Conservation (phyloP, 2,329 filamentous ascomycete species). For the Fusarium avenaceum region DNA sequence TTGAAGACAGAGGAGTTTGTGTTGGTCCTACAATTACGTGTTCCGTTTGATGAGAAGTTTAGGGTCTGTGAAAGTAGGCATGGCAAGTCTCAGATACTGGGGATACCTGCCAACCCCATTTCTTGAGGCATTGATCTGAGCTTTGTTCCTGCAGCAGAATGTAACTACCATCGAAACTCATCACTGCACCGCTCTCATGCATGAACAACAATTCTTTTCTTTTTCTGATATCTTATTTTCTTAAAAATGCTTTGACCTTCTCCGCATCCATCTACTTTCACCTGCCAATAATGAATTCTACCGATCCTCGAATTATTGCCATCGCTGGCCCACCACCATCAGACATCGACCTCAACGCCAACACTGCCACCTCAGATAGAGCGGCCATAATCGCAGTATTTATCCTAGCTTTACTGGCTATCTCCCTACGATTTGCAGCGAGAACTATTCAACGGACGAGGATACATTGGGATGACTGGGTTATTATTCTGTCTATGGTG, state of each 20-base stretch:
- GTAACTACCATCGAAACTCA: background rate
- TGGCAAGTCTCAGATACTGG: too few relatives aligned
- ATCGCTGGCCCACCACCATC: constrained; percentile 11
- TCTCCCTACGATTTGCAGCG: constrained; percentile 12
- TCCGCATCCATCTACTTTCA: too few relatives aligned
- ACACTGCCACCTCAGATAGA: constrained; percentile 14
- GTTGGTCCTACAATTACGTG: background rate
- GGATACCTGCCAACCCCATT: too few relatives aligned
- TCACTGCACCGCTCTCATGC: too few relatives aligned
- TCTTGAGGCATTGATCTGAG: too few relatives aligned
- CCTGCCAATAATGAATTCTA: background rate
- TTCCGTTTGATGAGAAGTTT: background rate
- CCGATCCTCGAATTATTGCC: constrained; percentile 2
- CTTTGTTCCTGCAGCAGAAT: background rate
- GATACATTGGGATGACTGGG: constrained; percentile 24
- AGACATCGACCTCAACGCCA: constrained; percentile 1
- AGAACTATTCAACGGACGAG: constrained; percentile 5
- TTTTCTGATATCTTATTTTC: background rate
- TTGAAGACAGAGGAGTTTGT: background rate
- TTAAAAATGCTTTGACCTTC: too few relatives aligned
- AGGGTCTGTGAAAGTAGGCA: background rate
- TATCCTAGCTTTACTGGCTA: background rate
- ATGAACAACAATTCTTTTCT: background rate
- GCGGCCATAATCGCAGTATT: constrained; percentile 8
- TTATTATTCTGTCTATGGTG: constrained; percentile 14